phyloP scores from a whole-genome alignment of 108 stramenopile species.

The Cylindrotheca closterium region DNA sequence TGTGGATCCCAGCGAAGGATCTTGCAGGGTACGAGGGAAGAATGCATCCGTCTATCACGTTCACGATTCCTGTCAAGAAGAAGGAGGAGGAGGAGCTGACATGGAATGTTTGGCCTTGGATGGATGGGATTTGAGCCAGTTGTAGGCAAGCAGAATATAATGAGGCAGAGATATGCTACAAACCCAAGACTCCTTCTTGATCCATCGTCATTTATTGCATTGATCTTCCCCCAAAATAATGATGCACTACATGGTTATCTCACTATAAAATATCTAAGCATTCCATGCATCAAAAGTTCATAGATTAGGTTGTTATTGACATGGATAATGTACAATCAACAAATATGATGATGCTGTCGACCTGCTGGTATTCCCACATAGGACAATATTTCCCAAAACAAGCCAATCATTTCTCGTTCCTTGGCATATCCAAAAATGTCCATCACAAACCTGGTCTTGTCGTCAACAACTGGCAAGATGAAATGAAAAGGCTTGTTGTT shows the following conservation, averaged over 20 bases:
- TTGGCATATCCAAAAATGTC: conserved; percentile 4
- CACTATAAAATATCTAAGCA: too few relatives aligned
- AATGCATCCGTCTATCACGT: conserved; percentile 16
- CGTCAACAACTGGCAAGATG: neutral
- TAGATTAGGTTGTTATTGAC: too few relatives aligned
- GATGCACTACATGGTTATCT: too few relatives aligned
- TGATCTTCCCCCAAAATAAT: too few relatives aligned
- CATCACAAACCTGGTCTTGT: neutral
- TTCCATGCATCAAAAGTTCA: too few relatives aligned
- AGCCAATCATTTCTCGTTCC: conserved; percentile 10
- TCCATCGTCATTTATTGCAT: too few relatives aligned
- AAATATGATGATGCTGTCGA: too few relatives aligned
- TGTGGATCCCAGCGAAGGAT: conserved; percentile 8
- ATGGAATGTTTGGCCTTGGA: conserved; percentile 12
- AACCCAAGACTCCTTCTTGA: too few relatives aligned
- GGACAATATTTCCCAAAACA: conserved; percentile 5
- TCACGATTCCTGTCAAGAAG: conserved; percentile 18
- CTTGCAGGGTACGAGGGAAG: conserved; percentile 16
- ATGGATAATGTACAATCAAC: too few relatives aligned
- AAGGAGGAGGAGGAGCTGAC: neutral
- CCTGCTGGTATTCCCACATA: conserved; percentile 1
- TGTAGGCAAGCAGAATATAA: neutral
- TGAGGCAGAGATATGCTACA: too few relatives aligned
- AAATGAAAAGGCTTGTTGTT: too few relatives aligned
- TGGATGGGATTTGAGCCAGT: conserved; percentile 9